Conservation (phyloP, 192 early-diverging fungal species). For the Rhizophagus clarus region DNA sequence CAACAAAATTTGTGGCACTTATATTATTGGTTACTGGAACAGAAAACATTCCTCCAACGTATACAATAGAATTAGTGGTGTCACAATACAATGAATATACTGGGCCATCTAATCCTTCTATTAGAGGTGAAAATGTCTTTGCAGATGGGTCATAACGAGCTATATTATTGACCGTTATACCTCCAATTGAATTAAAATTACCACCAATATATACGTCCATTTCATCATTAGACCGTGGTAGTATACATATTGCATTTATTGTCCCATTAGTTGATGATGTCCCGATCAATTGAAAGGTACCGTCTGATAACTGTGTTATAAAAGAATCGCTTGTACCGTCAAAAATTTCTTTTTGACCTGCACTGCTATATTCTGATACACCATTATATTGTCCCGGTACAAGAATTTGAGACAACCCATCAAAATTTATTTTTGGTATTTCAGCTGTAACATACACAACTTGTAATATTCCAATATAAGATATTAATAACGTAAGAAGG, state of each 20-base stretch:
- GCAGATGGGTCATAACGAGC: slow-evolving; percentile 5
- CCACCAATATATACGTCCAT: slow-evolving; percentile 32
- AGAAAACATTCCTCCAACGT: slow-evolving; percentile 40
- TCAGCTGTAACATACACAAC: not conserved
- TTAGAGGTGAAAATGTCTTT: not conserved
- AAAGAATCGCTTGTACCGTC: slow-evolving; percentile 3
- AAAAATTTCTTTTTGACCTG: not conserved
- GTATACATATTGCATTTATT: slow-evolving; percentile 23
- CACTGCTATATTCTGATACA: not conserved
- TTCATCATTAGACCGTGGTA: not conserved
- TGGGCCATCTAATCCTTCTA: slow-evolving; percentile 41
- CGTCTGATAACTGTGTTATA: not conserved
- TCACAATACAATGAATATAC: slow-evolving; percentile 42
- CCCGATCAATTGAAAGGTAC: slow-evolving; percentile 2
- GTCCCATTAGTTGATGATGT: slow-evolving; percentile 12
- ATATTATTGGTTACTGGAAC: slow-evolving; percentile 28
- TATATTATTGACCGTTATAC: slow-evolving; percentile 12
- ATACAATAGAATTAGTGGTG: slow-evolving; percentile 32
- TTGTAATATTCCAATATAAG: slow-evolving; percentile 3
- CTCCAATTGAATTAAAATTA: slow-evolving; percentile 15
- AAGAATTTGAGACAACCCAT: not conserved
- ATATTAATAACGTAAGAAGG: slow-evolving; percentile 9
- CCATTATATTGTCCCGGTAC: slow-evolving; percentile 29
- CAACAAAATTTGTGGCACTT: slow-evolving; percentile 31
- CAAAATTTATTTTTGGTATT: slow-evolving; percentile 6